These are phyloP conservation scores for Tympanopsis confertula DNA, from an alignment of 2,329 filamentous ascomycete species.

Conservation along the genomic window DNA sequence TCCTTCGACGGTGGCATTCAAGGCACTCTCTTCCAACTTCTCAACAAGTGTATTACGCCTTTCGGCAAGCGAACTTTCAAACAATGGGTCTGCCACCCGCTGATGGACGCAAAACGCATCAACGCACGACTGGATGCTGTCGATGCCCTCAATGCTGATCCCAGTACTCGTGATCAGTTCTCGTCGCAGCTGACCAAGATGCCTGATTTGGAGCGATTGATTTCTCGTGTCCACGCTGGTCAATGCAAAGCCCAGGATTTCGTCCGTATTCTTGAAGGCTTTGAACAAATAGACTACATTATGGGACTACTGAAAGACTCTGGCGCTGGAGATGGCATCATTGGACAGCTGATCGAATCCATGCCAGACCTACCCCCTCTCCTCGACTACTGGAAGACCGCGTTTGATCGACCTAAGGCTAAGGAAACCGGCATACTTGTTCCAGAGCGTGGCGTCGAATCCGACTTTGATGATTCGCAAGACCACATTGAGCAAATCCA, in stretches of 20 bases:
- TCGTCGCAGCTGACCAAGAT: conserved; percentile 79
- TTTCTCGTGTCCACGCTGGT: conserved; percentile 86
- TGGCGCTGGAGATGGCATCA: conserved; percentile 67
- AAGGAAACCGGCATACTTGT: conserved; percentile 72
- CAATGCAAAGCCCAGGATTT: conserved; percentile 88
- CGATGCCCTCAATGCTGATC: conserved; percentile 79
- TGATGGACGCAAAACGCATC: conserved; percentile 77
- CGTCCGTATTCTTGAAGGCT: conserved; percentile 83
- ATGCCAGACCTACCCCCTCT: conserved; percentile 76
- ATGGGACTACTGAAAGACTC: conserved; percentile 68
- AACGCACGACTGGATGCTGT: conserved; percentile 91
- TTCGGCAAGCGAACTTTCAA: conserved; percentile 94
- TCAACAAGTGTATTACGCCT: conserved; percentile 90
- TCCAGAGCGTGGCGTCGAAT: conserved; percentile 76
- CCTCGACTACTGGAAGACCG: conserved; percentile 76
- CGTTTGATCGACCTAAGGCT: conserved; percentile 75
- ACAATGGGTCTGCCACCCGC: conserved; percentile 92
- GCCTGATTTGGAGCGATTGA: conserved; percentile 85
- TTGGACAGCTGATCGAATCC: conserved; percentile 68
- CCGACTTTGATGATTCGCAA: conserved; percentile 80
- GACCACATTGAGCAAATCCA: conserved; percentile 68
- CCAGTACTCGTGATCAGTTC: conserved; percentile 72
- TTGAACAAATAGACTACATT: conserved; percentile 94
- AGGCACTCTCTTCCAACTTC: conserved; percentile 77
- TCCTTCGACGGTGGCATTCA: conserved; percentile 74